Base-by-base conservation (phyloP, 495 filamentous ascomycete genomes). In the Baudoinia panamericana region DNA sequence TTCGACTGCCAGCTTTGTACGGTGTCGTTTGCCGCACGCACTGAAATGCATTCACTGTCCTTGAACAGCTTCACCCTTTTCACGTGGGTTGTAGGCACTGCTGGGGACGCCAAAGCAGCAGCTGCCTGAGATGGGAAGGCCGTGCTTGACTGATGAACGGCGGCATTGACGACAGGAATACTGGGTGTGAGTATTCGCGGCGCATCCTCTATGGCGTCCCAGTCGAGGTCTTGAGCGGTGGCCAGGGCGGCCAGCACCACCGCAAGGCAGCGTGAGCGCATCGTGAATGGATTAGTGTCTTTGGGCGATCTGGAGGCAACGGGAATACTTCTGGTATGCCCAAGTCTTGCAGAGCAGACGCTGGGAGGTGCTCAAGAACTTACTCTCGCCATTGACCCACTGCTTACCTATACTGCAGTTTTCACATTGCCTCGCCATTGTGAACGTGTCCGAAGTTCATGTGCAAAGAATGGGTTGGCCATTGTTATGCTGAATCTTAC, bases 151-250 rank as follows among this genome's bases (percentile, higher is more conserved):
- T 46, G 43, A 6, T 16, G 15, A 9, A 27, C 43, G 5, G 19
- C 43, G 16, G 30, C 43, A 16, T 23, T 26, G 27, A 30, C 34
- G 35, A 32, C 30, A 19, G 18, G 18, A 17, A 32, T 16, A 17
- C 34, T 46, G 25, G 43, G 26, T 4, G 34, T 39, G 12, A 36
- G 35, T 11, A 36, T 36, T 18, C 20, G 34, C 13, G 5, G 9
- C 3, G 26, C 20, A 13, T 39, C 30, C 6, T 28, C 20, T 17
- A 46, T 30, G 1, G 35, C 23, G 19, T 39, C 18, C 18, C 30
- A 46, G 35, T 46, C 43, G n/a, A 38, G 25, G 5, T 25, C 20
- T 20, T 46, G 35, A 38, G 43, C 35, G 21, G 31, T n/a, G 5
- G 20, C 35, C 17, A 36, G 25, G n/a, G 18, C 43, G 13, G 36